phyloP scores from a whole-genome alignment of 2,329 filamentous ascomycete genomes.

The Chaetomium sp. region DNA sequence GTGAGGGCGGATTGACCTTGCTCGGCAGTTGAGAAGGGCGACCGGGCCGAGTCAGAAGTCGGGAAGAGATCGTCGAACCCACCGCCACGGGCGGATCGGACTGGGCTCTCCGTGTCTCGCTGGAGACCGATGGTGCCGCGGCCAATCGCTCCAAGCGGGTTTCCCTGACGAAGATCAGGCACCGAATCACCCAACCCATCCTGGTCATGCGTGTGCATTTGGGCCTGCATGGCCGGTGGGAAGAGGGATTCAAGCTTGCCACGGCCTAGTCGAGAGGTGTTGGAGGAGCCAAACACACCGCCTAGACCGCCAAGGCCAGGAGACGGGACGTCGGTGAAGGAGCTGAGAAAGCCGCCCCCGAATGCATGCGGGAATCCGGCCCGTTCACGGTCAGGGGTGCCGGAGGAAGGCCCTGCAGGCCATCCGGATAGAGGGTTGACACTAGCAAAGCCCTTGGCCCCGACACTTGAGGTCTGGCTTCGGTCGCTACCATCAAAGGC shows the following conservation, averaged over 20 bases:
- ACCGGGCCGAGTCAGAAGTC: constrained; percentile 29
- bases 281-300: constrained; percentile 61
- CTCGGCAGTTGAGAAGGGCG: constrained; percentile 36
- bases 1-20: constrained; percentile 31
- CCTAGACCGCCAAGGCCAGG: constrained; percentile 61
- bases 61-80: constrained; percentile 49
- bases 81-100: constrained; percentile 46
- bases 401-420: constrained; percentile 51
- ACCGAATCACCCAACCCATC: constrained; percentile 50
- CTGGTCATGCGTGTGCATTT: constrained; percentile 72
- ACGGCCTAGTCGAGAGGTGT: constrained; percentile 60
- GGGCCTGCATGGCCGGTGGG: constrained; percentile 80
- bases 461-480: constrained; percentile 86
- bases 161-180: constrained; percentile 54
- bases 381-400: constrained; percentile 62
- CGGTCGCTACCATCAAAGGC: constrained; percentile 71
- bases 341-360: constrained; percentile 73
- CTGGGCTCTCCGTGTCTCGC: constrained; percentile 54
- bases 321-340: constrained; percentile 71
- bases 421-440: constrained; percentile 58
- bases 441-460: constrained; percentile 64
- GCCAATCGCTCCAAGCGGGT: constrained; percentile 61
- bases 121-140: constrained; percentile 51
- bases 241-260: constrained; percentile 85
- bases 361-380: constrained; percentile 54